Base-by-base conservation (phyloP, 768 basidiomycete genomes). In the Rhizopogon vulgaris region DNA sequence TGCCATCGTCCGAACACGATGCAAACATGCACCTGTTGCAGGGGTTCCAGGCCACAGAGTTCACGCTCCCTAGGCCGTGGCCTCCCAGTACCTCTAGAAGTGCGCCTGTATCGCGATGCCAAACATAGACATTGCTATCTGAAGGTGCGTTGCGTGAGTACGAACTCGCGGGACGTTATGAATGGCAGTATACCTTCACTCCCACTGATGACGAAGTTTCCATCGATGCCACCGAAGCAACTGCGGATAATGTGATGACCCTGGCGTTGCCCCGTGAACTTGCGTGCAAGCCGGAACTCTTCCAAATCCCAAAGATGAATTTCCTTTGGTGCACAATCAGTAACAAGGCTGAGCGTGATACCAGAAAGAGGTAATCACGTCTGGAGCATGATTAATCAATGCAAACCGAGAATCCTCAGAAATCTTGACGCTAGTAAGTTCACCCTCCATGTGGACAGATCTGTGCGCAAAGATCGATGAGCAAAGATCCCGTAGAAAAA, bases 31-130 rank as follows among this genome's bases (percentile, higher is more conserved):
- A 82, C 58, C 84, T 79, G 63, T 92, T 87, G 46, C 76, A 76
- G 17, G 92, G 93, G 68, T 96, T 94, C 96, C 96, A 99, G 34
- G 94, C 87, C 14, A 98, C 94, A 12, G 89, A 85, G 66, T 97
- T 99, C 55, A 99, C 94, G 56, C 87, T 89, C 38, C 93, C 94
- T 52, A 73, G 73, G n/a, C 83, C 84, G 60, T 98, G 95, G 0
- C 96, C 96, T 3, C 79, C 67, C 3, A 99, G 78, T n/a, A 84
- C 78, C 66, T 96, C 92, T n/a, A 98, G 75, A 40, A 94, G 76
- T 3, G 77, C 73, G 2, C 87, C 88, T 9, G 87, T 86, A 60
- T 91, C 87, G 41, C 88, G 82, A 66, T 97, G 90, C 94, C 95
- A 99, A 34, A 97, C 81, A 71, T 97, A 96, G 41, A 98, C 86